These are phyloP conservation scores for Trematosphaeria pertusa DNA, from an alignment of 2,329 filamentous ascomycete species.

Conservation along the genomic window DNA sequence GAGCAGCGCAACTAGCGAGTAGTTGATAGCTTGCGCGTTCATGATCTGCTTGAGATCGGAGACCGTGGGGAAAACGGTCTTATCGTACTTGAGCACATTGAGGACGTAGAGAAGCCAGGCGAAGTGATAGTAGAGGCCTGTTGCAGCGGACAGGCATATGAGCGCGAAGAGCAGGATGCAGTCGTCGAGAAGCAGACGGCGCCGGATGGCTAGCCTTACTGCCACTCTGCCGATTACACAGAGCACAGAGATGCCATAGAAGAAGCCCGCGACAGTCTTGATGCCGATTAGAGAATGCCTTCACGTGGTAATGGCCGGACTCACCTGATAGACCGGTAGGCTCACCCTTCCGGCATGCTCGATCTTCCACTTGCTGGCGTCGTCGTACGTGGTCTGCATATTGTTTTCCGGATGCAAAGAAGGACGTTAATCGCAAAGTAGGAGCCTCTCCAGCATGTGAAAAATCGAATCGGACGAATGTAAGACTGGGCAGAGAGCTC, in stretches of 20 bases:
- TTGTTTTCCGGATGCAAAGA: too few relatives aligned
- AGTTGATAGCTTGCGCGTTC: conserved; percentile 1
- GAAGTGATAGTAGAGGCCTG: conserved; percentile 4
- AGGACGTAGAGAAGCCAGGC: conserved; percentile 2
- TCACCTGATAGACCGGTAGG: background rate
- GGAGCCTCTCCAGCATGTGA: too few relatives aligned
- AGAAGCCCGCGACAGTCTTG: conserved; percentile 6
- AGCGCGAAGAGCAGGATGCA: conserved; percentile 7
- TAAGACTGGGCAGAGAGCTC: too few relatives aligned
- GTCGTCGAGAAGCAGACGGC: conserved; percentile 10
- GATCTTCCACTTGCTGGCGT: conserved; percentile 1
- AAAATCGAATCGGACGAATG: too few relatives aligned
- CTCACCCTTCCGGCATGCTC: conserved; percentile 2
- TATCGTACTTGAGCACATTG: conserved; percentile 4
- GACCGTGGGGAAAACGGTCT: background rate
- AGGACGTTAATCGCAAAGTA: too few relatives aligned
- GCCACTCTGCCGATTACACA: conserved; percentile 6
- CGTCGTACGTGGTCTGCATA: too few relatives aligned
- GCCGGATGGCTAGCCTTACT: conserved; percentile 6
- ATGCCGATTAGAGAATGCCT: too few relatives aligned
- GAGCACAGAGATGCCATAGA: conserved; percentile 5
- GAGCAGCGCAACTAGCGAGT: background rate
- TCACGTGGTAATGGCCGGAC: background rate
- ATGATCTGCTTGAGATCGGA: conserved; percentile 2
- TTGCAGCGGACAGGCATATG: background rate